Conservation (phyloP, 116 monocot genomes). For the Dioscorea cayenensis region DNA sequence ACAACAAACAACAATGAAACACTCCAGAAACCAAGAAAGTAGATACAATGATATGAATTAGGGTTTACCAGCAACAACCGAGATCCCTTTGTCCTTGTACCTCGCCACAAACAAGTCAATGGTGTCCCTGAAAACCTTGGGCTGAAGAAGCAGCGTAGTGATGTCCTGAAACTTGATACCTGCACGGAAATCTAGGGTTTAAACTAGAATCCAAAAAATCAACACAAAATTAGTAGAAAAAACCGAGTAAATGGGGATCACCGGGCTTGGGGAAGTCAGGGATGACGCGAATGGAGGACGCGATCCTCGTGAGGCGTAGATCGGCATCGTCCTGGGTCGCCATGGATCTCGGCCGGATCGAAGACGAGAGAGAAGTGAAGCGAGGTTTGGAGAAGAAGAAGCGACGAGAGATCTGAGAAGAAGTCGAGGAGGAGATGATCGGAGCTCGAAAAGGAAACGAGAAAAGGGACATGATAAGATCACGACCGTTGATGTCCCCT, state of each 20-base stretch:
- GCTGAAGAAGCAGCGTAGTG: slow-evolving; percentile 81
- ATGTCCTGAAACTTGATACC: slow-evolving; percentile 92
- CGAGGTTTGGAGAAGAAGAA: neutral
- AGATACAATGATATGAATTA: neutral
- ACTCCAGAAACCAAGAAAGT: neutral
- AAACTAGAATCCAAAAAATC: neutral
- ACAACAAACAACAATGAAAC: neutral
- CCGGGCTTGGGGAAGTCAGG: slow-evolving; percentile 63
- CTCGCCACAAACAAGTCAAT: slow-evolving; percentile 84
- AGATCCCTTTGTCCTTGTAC: slow-evolving; percentile 56
- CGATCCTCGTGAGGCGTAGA: slow-evolving; percentile 31
- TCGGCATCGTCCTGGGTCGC: slow-evolving; percentile 14
- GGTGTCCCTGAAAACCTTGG: slow-evolving; percentile 59
- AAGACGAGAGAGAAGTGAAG: neutral
- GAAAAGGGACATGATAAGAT: neutral
- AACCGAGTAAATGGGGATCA: slow-evolving; percentile 10
- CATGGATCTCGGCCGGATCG: neutral
- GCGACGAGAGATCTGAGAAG: neutral
- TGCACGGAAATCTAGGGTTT: slow-evolving; percentile 5
- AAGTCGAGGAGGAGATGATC: neutral
- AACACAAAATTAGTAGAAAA: neutral
- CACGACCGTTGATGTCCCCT: neutral
- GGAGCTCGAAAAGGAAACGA: neutral
- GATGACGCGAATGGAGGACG: slow-evolving; percentile 51
- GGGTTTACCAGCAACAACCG: slow-evolving; percentile 63